These are phyloP conservation scores for Sanghuangporus baumii DNA, from an alignment of 1,284 basidiomycete species.

Conservation along the genomic window DNA sequence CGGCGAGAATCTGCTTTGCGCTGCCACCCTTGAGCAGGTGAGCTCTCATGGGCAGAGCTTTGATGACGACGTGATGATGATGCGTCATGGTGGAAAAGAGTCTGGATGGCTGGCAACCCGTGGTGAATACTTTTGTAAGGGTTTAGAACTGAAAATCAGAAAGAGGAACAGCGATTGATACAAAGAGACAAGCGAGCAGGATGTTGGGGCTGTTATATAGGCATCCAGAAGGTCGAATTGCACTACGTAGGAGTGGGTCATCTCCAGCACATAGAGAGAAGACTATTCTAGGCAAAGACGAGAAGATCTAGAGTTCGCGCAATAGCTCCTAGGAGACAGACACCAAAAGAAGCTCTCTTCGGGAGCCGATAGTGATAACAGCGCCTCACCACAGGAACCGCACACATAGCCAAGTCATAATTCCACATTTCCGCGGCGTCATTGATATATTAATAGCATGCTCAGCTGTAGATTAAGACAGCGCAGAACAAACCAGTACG, in stretches of 20 bases:
- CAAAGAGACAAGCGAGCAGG: neutral
- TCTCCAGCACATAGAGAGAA: neutral
- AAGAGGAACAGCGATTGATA: neutral
- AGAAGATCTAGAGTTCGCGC: neutral
- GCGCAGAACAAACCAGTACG: neutral
- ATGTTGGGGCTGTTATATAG: neutral
- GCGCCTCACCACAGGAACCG: neutral
- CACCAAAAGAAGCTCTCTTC: neutral
- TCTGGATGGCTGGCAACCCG: conserved; percentile 9
- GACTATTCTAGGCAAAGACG: neutral
- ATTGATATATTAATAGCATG: neutral
- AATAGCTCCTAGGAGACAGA: conserved; percentile 4
- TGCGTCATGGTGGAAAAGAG: conserved; percentile 6
- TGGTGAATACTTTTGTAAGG: neutral
- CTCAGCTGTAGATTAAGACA: neutral
- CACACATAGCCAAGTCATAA: neutral
- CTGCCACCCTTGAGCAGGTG: conserved; percentile 31
- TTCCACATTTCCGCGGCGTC: neutral
- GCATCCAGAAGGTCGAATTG: neutral
- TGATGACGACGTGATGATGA: neutral
- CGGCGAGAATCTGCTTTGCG: conserved; percentile 41
- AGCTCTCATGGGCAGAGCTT: conserved; percentile 37
- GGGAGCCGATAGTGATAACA: neutral
- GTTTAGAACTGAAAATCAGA: neutral
- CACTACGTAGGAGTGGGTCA: neutral